Base-by-base conservation (phyloP, 345 rosid genomes). In the Diplotaxis tenuifolia region DNA sequence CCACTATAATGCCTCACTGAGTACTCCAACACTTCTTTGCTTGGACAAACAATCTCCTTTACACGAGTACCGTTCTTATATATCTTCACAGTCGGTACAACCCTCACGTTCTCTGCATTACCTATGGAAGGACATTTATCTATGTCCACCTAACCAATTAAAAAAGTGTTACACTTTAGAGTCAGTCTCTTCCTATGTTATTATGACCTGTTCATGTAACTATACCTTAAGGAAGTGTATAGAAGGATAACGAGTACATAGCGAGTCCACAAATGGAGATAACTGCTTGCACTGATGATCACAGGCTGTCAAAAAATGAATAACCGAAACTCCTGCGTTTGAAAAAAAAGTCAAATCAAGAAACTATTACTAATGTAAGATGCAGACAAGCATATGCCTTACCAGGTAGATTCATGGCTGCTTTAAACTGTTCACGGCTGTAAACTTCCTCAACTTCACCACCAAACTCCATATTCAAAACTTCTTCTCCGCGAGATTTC, bases 401-500 rank as follows among this genome's bases (percentile, higher is more conserved):
- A 88, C 98, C 95, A 21, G 96, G 91, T 54, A 85, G 77, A 69
- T 92, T 90, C 70, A 92, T 71, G 61, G 96, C 93, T 54, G 96
- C 88, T 78, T 77, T 84, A 79, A 90, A 90, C 84, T 86, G 96
- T 73, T 92, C 98, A 56, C 87, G 81, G 12, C 86, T 84, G n/a
- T 74, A 74, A 22, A 87, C 81, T 79, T 85, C 83, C 80, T 90
- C 99, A 45, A 95, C 99, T 78, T 90, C 97, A n/a, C 98, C 97
- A 16, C 98, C 99, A 73, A 95, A 95, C 82, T 89, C 90, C 96
- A 95, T 80, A 77, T 95, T 95, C 65, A 82, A 67, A 49, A 95
- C 97, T 72, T 92, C 98, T 79, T 92, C 99, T 53, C 99, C 99
- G 0, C 90, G 96, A 60, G 96, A 95, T 80, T 92, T 95, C 84